Percentiles rank a stretch among this genome's conserved stretches.
These are phyloP conservation scores for Botryobasidium botryosum DNA, from an alignment of 768 basidiomycete genomes.

Conservation along the genomic window DNA sequence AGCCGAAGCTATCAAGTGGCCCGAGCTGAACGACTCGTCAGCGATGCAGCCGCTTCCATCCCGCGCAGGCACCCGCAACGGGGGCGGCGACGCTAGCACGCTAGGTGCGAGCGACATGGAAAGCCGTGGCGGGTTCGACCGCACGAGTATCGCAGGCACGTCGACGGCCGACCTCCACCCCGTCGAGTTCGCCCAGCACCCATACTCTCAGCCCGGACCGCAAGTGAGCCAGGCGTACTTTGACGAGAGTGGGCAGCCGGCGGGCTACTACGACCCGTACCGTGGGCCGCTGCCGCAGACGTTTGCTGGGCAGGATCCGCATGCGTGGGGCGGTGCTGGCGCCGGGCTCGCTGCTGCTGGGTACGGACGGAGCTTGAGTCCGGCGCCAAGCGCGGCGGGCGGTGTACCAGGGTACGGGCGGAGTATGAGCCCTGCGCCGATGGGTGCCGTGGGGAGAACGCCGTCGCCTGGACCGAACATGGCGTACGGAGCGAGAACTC, in stretches of 20 bases:
- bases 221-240: conserved; percentile 63
- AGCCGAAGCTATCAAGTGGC: conserved; percentile 87
- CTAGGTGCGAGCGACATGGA: too few species aligned
- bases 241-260: conserved; percentile 38
- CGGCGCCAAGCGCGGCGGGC: conserved; percentile 16
- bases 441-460: conserved; percentile 10
- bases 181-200: conserved; percentile 1
- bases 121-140: not conserved
- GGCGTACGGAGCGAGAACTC: conserved; percentile 14
- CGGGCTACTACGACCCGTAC: conserved; percentile 62
- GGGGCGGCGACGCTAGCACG: too few species aligned
- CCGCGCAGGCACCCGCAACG: too few species aligned
- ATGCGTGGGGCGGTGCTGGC: conserved; percentile 14
- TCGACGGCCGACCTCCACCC: conserved; percentile 11
- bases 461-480: conserved; percentile 19
- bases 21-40: conserved; percentile 44
- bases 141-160: not conserved
- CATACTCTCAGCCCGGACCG: conserved; percentile 49
- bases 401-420: conserved; percentile 7
- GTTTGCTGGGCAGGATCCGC: conserved; percentile 18
- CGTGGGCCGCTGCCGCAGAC: conserved; percentile 55
- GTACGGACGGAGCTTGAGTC: conserved; percentile 16
- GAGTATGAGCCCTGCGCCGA: not conserved
- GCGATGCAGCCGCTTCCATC: conserved; percentile 47
- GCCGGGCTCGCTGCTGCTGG: conserved; percentile 1